Base-by-base conservation (phyloP, 257 asterid species). In the Rehmannia glutinosa region DNA sequence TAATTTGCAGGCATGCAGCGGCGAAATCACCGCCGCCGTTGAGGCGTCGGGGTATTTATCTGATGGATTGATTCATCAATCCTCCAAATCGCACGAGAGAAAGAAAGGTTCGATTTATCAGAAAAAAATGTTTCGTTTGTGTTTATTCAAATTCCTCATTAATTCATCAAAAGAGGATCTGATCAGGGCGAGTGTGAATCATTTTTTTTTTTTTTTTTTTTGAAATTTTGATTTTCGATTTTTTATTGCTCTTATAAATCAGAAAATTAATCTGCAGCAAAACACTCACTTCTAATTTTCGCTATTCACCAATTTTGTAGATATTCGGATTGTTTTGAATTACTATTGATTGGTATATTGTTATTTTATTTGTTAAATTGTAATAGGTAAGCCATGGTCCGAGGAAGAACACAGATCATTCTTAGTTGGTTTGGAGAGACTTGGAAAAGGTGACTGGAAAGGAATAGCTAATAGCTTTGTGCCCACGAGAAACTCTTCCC, bases 371-470 rank as follows among this genome's bases (percentile, higher is more conserved):
- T 47, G 25, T 47, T 8, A 2, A 20, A 50, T 17, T 50, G 5
- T 43, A 3, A 54, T 7, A 86, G 91, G 95, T 3, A 83, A 24
- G 15, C 74, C 82, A 2, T 87, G 92, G 95, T 66, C 78, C 0
- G 84, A 78, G 59, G 85, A 80, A 0, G 95, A 87, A 19, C 95
- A 87, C 21, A 36, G 76, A 53, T 54, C 66, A 4, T 87, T 87
- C 66, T 71, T 87, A 24, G 24, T 56, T 6, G 95, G 95, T 1
- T 55, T 85, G 72, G 81, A 74, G 35, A 73, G 72, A 43, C 73
- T 85, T 0, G 90, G 95, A 0, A 87, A 68, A 69, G 95, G 95
- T 0, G 80, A 87, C 12, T 87, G 95, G 95, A 87, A 84, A 57
- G 95, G 84, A 33, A 85, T 88, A 3, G 73, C 96, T 0, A 66